Evolutionary conservation across 768 basidiomycete genomes (phyloP), one percentile per base, ranked within the genome.

Genomic region (Auricularia sp.): DNA sequence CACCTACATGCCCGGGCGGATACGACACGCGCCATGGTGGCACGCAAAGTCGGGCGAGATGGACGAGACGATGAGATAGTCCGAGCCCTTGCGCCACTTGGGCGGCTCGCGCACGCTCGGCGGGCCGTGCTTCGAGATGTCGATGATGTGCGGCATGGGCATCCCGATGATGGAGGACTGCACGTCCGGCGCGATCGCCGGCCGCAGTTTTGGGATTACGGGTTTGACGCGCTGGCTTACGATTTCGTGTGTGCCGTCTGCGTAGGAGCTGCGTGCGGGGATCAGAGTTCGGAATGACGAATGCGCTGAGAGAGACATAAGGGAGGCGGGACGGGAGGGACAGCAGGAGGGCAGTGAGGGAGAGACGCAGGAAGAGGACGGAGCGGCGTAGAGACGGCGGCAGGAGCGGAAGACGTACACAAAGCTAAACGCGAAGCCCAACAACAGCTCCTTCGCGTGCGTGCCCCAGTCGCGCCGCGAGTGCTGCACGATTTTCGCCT

Each of bases 401-500:
- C 8, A 29, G 56, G 56, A 10, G 2, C 24, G 13, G 33, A 21
- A 2, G 56, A 33, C 56, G 56, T 35, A 59, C 56, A 59, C 34
- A 29, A 59, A 59, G 21, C 16, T 59, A 4, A 59, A 59, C 13
- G 56, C 56, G 34, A 59, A 59, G 3, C 56, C 56, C 4, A 59
- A 18, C 24, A 59, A 29, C 13, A 59, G 56, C 56, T 59, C 56
- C 29, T 59, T 59, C 24, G 56, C 56, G 56, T 59, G 56, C 56
- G 56, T 59, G 56, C 56, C 56, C 56, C 56, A 59, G 56, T 59
- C 56, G 56, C 56, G 56, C 4, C 56, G 56, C 34, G 56, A 59
- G 56, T 59, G 56, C 29, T 29, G 24, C 14, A 35, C 34, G 56
- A 59, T 59, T 18, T 59, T 59, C 4, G 29, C 34, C 56, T 59